These are phyloP conservation scores for Xylaria sp. DNA, from an alignment of 2,329 filamentous ascomycete genomes.

Conservation along the genomic window DNA sequence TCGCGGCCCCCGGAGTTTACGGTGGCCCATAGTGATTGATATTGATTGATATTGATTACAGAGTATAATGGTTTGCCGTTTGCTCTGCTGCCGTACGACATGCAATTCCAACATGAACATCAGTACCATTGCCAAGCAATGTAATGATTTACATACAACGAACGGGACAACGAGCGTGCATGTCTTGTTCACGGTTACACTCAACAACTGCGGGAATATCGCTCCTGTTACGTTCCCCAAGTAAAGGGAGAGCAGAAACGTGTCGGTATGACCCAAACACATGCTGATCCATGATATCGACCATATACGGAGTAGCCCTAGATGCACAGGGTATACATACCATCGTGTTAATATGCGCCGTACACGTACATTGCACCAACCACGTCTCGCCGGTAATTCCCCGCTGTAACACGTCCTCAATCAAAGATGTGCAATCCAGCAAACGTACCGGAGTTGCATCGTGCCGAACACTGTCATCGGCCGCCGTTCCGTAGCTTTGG, in stretches of 20 bases:
- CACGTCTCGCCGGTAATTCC: background rate
- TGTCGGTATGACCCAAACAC: slow-evolving; percentile 5
- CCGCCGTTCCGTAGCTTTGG: slow-evolving; percentile 30
- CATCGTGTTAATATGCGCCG: slow-evolving; percentile 1
- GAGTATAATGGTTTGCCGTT: background rate
- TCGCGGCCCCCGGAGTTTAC: background rate
- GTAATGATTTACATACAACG: background rate
- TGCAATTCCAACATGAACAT: background rate
- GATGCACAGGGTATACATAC: background rate
- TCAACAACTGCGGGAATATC: background rate
- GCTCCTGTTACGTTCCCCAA: background rate
- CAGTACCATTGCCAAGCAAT: background rate
- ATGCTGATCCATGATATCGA: background rate
- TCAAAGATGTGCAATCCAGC: slow-evolving; percentile 7
- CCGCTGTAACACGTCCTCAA: slow-evolving; percentile 4
- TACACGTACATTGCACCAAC: slow-evolving; percentile 11
- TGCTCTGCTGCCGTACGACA: slow-evolving; percentile 15
- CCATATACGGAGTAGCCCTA: background rate
- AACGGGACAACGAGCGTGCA: slow-evolving; percentile 1
- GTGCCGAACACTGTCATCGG: slow-evolving; percentile 29
- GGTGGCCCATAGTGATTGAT: background rate
- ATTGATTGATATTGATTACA: too few species aligned
- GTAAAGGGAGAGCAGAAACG: background rate
- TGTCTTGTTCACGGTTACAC: background rate
- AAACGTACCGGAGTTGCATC: slow-evolving; percentile 17